Conservation (phyloP, 176 grass and related monocot species). For the Ensete ventricosum region DNA sequence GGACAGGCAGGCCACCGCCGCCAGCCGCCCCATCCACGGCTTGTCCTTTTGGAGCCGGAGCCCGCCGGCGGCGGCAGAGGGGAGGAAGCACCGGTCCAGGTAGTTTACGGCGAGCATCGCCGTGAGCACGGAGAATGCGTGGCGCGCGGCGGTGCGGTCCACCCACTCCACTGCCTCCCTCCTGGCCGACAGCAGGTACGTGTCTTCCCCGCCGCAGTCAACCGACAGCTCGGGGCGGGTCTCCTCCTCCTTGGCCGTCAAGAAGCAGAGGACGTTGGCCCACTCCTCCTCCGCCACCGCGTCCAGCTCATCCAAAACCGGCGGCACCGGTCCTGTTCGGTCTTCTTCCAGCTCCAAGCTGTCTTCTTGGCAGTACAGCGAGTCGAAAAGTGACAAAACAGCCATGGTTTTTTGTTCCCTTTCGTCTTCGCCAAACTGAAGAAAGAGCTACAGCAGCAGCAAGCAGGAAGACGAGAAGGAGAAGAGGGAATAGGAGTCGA, state of each 20-base stretch:
- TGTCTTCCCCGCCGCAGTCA: slow-evolving; percentile 18
- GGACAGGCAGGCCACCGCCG: slow-evolving; percentile 60
- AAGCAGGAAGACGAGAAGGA: background rate
- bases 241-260: slow-evolving; percentile 23
- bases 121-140: slow-evolving; percentile 62
- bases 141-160: slow-evolving; percentile 22
- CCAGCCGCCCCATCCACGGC: slow-evolving; percentile 66
- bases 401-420: background rate
- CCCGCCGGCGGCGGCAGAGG: background rate
- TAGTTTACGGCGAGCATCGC: slow-evolving; percentile 49
- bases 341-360: slow-evolving; percentile 13
- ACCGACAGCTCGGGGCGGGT: background rate
- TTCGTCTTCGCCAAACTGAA: background rate
- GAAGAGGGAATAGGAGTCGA: background rate
- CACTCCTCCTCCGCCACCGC: slow-evolving; percentile 6
- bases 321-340: background rate
- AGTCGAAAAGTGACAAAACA: slow-evolving; percentile 8
- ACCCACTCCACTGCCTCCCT: slow-evolving; percentile 48
- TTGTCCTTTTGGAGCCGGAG: slow-evolving; percentile 34
- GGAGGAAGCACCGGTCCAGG: slow-evolving; percentile 73
- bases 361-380: slow-evolving; percentile 11
- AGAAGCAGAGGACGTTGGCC: background rate
- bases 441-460: background rate
- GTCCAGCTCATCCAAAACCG: background rate
- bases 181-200: slow-evolving; percentile 20